Conservation (phyloP, 768 basidiomycete genomes). For the Psilocybe sp. region DNA sequence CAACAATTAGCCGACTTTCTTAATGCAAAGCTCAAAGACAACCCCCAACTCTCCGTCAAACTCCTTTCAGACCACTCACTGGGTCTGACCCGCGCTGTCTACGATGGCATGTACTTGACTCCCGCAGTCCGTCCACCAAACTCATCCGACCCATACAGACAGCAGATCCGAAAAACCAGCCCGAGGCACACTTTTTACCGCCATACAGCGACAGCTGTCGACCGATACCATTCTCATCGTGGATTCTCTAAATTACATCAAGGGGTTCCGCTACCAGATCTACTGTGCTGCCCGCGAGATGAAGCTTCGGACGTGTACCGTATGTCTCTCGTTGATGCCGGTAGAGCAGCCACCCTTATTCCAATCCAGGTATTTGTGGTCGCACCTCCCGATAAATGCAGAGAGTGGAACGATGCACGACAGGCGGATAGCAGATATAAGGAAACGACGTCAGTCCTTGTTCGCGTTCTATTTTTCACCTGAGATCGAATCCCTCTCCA, state of each 20-base stretch:
- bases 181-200: conserved; percentile 77
- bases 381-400: conserved; percentile 71
- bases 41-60: conserved; percentile 41
- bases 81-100: conserved; percentile 59
- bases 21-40: conserved; percentile 44
- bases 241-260: conserved; percentile 95
- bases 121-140: neutral
- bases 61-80: conserved; percentile 76
- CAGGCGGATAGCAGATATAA: conserved; percentile 50
- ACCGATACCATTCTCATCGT: conserved; percentile 80
- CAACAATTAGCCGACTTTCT: conserved; percentile 60
- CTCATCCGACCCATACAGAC: conserved; percentile 39
- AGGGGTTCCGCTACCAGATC: conserved; percentile 97
- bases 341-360: neutral
- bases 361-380: conserved; percentile 65
- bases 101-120: conserved; percentile 57
- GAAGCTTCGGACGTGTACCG: conserved; percentile 83
- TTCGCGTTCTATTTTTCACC: conserved; percentile 5
- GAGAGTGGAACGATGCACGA: conserved; percentile 67
- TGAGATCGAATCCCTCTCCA: conserved; percentile 22
- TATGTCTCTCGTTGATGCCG: conserved; percentile 32
- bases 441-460: conserved; percentile 64
- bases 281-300: conserved; percentile 93
- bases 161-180: conserved; percentile 86
- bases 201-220: conserved; percentile 72